Base-by-base conservation (phyloP, 2,329 filamentous ascomycete species). In the Penicillium sp. region DNA sequence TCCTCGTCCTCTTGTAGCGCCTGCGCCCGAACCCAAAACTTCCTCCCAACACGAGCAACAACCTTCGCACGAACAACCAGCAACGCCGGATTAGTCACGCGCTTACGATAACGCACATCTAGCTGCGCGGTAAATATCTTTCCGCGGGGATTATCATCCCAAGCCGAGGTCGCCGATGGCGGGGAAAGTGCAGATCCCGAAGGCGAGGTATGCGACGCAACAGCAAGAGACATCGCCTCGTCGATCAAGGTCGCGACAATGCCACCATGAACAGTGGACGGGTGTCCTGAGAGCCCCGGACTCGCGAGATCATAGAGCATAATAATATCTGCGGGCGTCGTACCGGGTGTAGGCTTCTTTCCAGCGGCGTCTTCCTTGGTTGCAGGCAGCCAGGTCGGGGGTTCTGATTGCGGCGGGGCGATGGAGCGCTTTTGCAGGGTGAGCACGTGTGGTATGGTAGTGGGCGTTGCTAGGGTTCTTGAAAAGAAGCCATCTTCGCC, bases 401-500 rank as follows among this genome's bases (percentile, higher is more conserved):
- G 46, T 42, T 58, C 55, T 2, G 56, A 45, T 15, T 59, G 60
- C 13, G 62, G 48, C 16, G 59, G 31, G n/a, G 49, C 42, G 21
- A 71, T 61, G 6, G 68, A 52, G 36, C 65, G 63, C 16, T 68
- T 65, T 53, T 70, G 70, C 2, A 77, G 65, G 2, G 72, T 75
- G 18, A 75, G 60, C 28, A 70, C 59, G 47, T 74, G 69, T 2
- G 75, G 74, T 47, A 77, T 75, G 23, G 75, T 76, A 13, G 59
- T 56, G 0, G 65, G 44, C 7, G 74, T 74, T 33, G 60, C 69
- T 31, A 77, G 59, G 1, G 74, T 76, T 28, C 62, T 58, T 8
- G 70, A 65, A 51, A 77, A 73, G 64, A 70, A 77, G 47, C 69
- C 69, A 51, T 78, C 74, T 66, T 77, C 75, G 42, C 74, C 73